phyloP scores from a whole-genome alignment of 768 basidiomycete genomes.

The Melanogaster broomeanus region DNA sequence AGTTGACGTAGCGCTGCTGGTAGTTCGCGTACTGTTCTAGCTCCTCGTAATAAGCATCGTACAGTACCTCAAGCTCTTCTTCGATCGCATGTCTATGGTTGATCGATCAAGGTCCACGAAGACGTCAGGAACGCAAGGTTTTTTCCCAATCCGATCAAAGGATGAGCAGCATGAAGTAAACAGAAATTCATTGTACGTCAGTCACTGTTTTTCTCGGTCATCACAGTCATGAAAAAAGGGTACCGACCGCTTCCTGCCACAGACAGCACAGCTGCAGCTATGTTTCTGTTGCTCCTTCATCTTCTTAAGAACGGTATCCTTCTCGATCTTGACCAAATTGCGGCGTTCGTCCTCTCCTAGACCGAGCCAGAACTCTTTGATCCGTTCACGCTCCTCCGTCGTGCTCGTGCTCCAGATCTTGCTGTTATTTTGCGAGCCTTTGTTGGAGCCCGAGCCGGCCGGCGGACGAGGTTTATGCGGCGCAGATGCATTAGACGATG shows the following conservation, averaged over 20 bases:
- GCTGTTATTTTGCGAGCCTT: conserved; percentile 47
- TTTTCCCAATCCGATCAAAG: conserved; percentile 23
- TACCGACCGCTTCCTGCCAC: conserved; percentile 92
- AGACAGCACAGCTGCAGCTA: conserved; percentile 93
- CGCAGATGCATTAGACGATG: conserved; percentile 36
- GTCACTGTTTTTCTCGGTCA: conserved; percentile 15
- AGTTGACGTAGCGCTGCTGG: conserved; percentile 93
- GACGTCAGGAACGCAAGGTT: conserved; percentile 7
- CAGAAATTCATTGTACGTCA: conserved; percentile 24
- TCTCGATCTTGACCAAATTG: conserved; percentile 95
- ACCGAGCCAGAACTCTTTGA: conserved; percentile 97
- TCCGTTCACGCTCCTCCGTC: conserved; percentile 91
- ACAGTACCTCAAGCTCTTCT: conserved; percentile 99
- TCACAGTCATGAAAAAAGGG: conserved; percentile 30
- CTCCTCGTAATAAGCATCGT: conserved; percentile 99
- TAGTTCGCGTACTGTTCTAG: conserved; percentile 98
- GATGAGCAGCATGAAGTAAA: conserved; percentile 15
- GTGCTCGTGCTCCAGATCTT: conserved; percentile 97
- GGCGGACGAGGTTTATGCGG: conserved; percentile 34
- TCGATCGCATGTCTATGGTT: conserved; percentile 87
- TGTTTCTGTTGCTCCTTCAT: conserved; percentile 99
- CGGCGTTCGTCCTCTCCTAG: conserved; percentile 90
- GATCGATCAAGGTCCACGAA: conserved; percentile 17
- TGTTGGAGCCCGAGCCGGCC: conserved; percentile 23
- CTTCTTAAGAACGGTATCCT: conserved; percentile 95